These are phyloP conservation scores for Umbelopsis sp. DNA, from an alignment of 371 early-diverging fungal genomes.

Conservation along the genomic window DNA sequence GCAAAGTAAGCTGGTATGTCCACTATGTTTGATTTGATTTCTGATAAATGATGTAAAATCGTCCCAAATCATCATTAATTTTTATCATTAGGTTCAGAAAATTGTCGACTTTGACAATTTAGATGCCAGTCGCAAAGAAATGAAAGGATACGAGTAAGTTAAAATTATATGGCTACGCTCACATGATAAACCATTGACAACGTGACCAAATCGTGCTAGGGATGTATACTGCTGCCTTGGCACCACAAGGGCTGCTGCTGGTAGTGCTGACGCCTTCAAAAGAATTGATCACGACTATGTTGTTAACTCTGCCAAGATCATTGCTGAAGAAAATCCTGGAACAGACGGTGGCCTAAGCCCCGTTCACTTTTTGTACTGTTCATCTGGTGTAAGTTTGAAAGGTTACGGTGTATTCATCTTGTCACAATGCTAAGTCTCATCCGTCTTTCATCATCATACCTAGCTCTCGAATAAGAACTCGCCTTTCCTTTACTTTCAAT, in stretches of 20 bases:
- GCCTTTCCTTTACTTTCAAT: slow-evolving; percentile 65
- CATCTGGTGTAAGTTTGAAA: slow-evolving; percentile 39
- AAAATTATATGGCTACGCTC: not conserved
- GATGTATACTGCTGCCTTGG: slow-evolving; percentile 72
- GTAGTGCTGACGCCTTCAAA: slow-evolving; percentile 65
- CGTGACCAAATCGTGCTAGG: slow-evolving; percentile 27
- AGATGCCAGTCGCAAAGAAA: slow-evolving; percentile 35
- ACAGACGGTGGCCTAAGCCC: slow-evolving; percentile 35
- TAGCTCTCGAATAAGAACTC: slow-evolving; percentile 64
- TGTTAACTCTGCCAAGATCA: slow-evolving; percentile 62
- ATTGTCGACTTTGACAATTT: slow-evolving; percentile 52
- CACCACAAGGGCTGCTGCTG: slow-evolving; percentile 71
- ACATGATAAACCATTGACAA: slow-evolving; percentile 8
- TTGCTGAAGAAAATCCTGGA: slow-evolving; percentile 62
- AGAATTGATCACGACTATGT: slow-evolving; percentile 80
- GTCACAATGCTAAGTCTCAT: not conserved
- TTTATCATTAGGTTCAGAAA: slow-evolving; percentile 37
- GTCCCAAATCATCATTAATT: not conserved
- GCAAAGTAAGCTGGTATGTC: slow-evolving; percentile 56
- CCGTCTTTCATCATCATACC: not conserved
- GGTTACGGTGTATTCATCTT: no score
- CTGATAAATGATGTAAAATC: not conserved
- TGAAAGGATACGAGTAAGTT: slow-evolving; percentile 50
- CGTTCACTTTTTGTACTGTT: slow-evolving; percentile 71
- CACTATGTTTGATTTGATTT: no score